phyloP scores from a whole-genome alignment of 805 yeast genomes.

The Tetrapisispora fleetii region DNA sequence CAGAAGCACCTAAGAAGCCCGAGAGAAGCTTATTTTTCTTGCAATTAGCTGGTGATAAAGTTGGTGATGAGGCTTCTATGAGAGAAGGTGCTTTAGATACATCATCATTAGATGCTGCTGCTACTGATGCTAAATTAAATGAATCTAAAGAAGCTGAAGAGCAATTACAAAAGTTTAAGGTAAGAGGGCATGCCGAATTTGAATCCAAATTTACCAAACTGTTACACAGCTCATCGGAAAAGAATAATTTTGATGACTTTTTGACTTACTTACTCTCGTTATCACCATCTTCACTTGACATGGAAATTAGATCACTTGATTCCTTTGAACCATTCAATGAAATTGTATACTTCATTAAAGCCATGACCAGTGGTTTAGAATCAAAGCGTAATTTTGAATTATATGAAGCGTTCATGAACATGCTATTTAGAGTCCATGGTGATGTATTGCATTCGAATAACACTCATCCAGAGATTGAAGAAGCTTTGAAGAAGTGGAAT shows the following conservation, averaged over 20 bases:
- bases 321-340: conserved; percentile 59
- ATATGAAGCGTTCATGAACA: conserved; percentile 67
- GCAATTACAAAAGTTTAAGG: conserved; percentile 20
- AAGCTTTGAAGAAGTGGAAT: conserved; percentile 43
- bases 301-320: conserved; percentile 77
- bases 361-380: conserved; percentile 50
- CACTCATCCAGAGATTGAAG: conserved; percentile 32
- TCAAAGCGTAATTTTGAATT: conserved; percentile 61
- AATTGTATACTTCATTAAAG: conserved; percentile 53
- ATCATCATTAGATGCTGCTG: conserved; percentile 11
- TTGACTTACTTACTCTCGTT: conserved; percentile 45
- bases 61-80: conserved; percentile 54
- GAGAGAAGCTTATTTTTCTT: conserved; percentile 77
- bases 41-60: conserved; percentile 51
- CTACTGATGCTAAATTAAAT: conserved; percentile 11
- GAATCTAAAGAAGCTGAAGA: conserved; percentile 21
- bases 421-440: conserved; percentile 71
- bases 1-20: conserved; percentile 78
- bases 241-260: conserved; percentile 38
- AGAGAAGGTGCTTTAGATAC: conserved; percentile 30
- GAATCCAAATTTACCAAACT: conserved; percentile 66
- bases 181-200: conserved; percentile 35
- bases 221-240: conserved; percentile 43
- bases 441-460: conserved; percentile 50
- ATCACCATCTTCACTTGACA: conserved; percentile 70